Conservation (phyloP, 306 rosid species). For the Inga leiocalycina region DNA sequence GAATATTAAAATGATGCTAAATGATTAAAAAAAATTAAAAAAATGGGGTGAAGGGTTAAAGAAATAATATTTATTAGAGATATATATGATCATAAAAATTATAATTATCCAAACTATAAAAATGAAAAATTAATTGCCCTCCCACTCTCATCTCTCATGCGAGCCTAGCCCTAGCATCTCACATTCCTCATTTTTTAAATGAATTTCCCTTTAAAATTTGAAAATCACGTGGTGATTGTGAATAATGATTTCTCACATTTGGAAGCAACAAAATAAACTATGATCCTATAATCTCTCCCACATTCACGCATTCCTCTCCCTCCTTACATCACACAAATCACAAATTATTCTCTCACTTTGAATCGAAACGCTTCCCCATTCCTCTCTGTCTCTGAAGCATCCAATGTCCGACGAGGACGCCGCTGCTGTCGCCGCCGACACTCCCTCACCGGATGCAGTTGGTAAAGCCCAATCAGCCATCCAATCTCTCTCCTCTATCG, state of each 20-base stretch:
- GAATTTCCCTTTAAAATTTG: neutral
- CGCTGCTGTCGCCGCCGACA: neutral
- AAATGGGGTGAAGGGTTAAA: too few species aligned
- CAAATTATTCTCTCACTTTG: neutral
- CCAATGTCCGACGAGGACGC: constrained; percentile 36
- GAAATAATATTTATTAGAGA: too few species aligned
- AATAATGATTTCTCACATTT: too few species aligned
- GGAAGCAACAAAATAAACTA: neutral
- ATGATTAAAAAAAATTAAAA: too few species aligned
- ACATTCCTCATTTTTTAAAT: too few species aligned
- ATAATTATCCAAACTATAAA: too few species aligned
- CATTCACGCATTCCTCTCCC: neutral
- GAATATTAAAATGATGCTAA: too few species aligned
- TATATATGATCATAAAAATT: too few species aligned
- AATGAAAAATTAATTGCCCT: too few species aligned
- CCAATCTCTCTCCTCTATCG: constrained; percentile 55
- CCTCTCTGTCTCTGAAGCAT: neutral
- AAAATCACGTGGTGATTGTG: neutral
- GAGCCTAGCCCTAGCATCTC: too few species aligned
- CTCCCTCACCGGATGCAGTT: neutral
- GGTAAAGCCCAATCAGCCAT: constrained; percentile 42
- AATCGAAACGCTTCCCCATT: neutral
- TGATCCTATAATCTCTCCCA: constrained; percentile 32
- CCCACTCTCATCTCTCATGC: too few species aligned
- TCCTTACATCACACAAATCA: neutral